Evolutionary conservation across 495 filamentous ascomycete genomes (phyloP), one percentile per base, ranked within the genome.

Genomic region (Entonaema liquescens): DNA sequence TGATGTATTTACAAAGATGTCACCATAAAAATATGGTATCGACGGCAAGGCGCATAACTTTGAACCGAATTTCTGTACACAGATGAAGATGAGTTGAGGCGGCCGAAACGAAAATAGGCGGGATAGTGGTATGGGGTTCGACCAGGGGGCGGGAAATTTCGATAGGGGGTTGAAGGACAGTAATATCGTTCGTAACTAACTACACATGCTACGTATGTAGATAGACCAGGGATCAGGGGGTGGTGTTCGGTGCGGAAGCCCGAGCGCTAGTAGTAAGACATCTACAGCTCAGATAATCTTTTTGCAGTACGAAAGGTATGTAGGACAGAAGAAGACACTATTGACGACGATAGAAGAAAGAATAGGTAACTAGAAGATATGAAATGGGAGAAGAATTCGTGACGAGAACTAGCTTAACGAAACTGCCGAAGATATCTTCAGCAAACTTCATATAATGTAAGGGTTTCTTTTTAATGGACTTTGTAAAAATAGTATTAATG

Each of bases 31-130:
- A 25, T 31, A 40, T 65, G 21, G n/a, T 59, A 40, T 57, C 9
- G 56, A 57, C 38, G 29, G 28, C 56, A 36, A 65, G 52, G 60
- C 60, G 47, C 62, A 69, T 29, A 67, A 49, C 56, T 61, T 61
- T 50, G 31, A 66, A 56, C 28, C 38, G 42, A 56, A 29, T 17
- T 44, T 58, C 66, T 47, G 38, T 3, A 53, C 38, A 44, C 36
- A 62, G 53, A 53, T 58, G 71, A 65, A 69, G 65, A 35, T 64
- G 47, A 62, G 38, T 68, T 58, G 66, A 73, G 36, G 67, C 67
- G 47, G 67, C 67, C 67, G 63, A 73, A 71, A 73, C 62, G 66
- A 73, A 67, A 68, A 66, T 71, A 65, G 71, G 63, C 60, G 73
- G 67, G 63, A 70, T 68, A 59, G 23, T 50, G 50, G 62, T 73